Base-by-base conservation (phyloP, 139 green algal genomes). In the Deuterostichococcus epilithicus region DNA sequence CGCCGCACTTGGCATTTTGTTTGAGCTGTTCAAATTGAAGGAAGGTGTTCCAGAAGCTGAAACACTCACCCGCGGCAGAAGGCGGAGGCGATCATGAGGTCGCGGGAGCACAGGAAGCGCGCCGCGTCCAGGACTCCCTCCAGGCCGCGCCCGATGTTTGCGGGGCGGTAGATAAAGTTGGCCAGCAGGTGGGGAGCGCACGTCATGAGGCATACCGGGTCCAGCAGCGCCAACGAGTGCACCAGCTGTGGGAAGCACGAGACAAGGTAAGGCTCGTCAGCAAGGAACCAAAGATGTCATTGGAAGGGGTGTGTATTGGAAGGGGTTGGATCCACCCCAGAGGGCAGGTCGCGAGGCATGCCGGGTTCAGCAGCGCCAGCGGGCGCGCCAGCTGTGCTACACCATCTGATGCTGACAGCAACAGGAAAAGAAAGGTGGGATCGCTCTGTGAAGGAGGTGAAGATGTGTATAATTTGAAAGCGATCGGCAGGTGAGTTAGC, bases 131-230 rank as follows among this genome's bases (percentile, higher is more conserved):
- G 34, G 0, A 76, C 36, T 0, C 69, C 83, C 0, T 33, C 8
- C 28, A 81, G 28, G 1, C 59, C 72, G 47, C 45, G 39, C 15
- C 20, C 44, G n/a, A 78, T 37, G 20, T 0, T 4, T 2, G 76
- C 60, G 22, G 28, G 23, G 23, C 68, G 71, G 76, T 90, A 90
- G 26, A 90, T 79, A 20, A 90, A 90, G 78, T 81, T 87, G 75
- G 75, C 66, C 13, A 90, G 84, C 39, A 90, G 84, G 69, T 88
- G 75, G 0, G 86, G 86, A 36, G 82, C 83, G 83, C 83, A 90
- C 0, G 81, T 88, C 73, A 90, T 60, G 63, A 87, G 70, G 68
- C 78, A 83, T 20, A 90, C 86, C 1, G 86, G 86, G 76, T 90
- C 86, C 37, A 90, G 67, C 59, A 90, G 52, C 36, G 60, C 67